Percentiles rank a stretch among this genome's conserved stretches.
Evolutionary conservation across 1,284 basidiomycete species (phyloP).

Genomic region (Prillingera fragicola): DNA sequence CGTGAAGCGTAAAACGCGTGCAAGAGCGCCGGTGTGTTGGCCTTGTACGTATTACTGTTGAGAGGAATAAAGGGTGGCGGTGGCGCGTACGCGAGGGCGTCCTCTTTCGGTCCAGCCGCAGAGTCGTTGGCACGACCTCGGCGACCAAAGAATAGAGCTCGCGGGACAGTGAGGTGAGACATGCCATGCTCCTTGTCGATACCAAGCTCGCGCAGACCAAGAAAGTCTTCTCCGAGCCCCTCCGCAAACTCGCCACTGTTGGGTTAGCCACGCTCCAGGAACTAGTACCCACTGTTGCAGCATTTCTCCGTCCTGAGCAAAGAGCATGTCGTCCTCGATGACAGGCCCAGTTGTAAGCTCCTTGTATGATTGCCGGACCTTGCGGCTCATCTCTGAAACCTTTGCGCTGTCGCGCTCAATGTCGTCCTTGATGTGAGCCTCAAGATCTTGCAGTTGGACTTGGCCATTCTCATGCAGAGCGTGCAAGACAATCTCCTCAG

Average conservation of each 20-base stretch:
- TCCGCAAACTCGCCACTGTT: conserved; percentile 77
- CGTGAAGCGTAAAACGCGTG: conserved; percentile 66
- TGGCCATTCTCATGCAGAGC: conserved; percentile 81
- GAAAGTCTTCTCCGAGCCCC: conserved; percentile 84
- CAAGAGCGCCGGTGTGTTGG: conserved; percentile 74
- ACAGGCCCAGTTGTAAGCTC: conserved; percentile 58
- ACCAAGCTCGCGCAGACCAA: conserved; percentile 80
- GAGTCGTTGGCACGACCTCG: conserved; percentile 34
- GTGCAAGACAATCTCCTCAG: conserved; percentile 83
- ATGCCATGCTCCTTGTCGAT: conserved; percentile 84
- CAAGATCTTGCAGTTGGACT: conserved; percentile 67
- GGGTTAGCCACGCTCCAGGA: background rate
- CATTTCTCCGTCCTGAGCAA: conserved; percentile 71
- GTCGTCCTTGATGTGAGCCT: conserved; percentile 83
- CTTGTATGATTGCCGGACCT: conserved; percentile 71
- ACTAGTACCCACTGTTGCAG: conserved; percentile 59
- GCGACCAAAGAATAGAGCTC: conserved; percentile 69
- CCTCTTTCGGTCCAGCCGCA: conserved; percentile 47
- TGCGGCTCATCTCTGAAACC: conserved; percentile 74
- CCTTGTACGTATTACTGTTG: conserved; percentile 58
- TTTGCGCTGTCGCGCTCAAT: conserved; percentile 74
- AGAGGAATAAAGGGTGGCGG: conserved; percentile 74
- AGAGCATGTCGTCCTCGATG: conserved; percentile 64
- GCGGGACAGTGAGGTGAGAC: conserved; percentile 69
- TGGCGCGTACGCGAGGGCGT: conserved; percentile 69